phyloP scores from a whole-genome alignment of 1,284 basidiomycete genomes.

The Rhodotorula sp. region DNA sequence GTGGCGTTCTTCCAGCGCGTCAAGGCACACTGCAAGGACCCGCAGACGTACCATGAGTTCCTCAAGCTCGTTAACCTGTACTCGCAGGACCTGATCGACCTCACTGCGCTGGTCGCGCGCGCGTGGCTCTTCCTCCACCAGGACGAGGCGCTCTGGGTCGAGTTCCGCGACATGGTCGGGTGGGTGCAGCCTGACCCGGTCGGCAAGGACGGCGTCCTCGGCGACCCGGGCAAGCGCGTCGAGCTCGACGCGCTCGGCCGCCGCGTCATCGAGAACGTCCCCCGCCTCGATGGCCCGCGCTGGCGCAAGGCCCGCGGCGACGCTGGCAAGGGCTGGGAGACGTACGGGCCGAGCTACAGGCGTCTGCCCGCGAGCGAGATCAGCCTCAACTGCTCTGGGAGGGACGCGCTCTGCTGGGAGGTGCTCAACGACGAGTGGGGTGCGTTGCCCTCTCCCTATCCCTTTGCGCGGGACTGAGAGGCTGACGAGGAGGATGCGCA shows the following conservation, averaged over 20 bases:
- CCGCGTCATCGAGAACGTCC: conserved; percentile 52
- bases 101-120: conserved; percentile 76
- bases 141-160: conserved; percentile 72
- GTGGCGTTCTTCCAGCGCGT: conserved; percentile 85
- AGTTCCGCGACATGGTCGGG: conserved; percentile 84
- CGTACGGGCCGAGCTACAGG: conserved; percentile 86
- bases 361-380: conserved; percentile 86
- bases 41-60: conserved; percentile 91
- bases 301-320: conserved; percentile 50
- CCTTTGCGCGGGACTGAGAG: no score
- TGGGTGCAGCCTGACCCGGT: conserved; percentile 52
- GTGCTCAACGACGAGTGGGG: conserved; percentile 92
- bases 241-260: conserved; percentile 39
- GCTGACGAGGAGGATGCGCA: not conserved
- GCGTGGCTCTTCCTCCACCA: conserved; percentile 75
- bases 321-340: conserved; percentile 47
- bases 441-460: conserved; percentile 2
- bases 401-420: conserved; percentile 92
- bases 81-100: conserved; percentile 85
- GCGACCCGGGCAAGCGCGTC: conserved; percentile 34
- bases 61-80: conserved; percentile 92
- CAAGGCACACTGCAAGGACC: conserved; percentile 64
- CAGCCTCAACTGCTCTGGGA: conserved; percentile 85
- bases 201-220: conserved; percentile 17
- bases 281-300: conserved; percentile 46